Evolutionary conservation across 164 flowering plant species (phyloP), one percentile per base, ranked within the genome.

Genomic region (Tetrastigma voinierianum): DNA sequence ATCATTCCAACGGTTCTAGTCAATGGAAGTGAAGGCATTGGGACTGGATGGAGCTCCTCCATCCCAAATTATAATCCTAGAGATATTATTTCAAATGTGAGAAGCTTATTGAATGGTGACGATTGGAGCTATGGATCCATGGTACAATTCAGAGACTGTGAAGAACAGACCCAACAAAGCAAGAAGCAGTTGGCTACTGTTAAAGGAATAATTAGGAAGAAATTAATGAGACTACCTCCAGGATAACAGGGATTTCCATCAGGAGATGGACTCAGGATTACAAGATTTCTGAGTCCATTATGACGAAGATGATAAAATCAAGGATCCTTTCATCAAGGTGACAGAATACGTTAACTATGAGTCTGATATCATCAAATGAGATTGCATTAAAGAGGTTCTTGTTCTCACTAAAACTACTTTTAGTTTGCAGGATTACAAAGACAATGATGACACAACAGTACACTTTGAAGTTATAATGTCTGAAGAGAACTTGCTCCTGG

Each of bases 1-100:
- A 74, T 83, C 10, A 82, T 96, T 55, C 99, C 99, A 4, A 75
- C 64, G 66, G 97, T 93, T 70, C 78, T 96, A 9, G 93, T 92
- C 2, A 96, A 96, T 80, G 99, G 99, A 61, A 88, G 97, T 83
- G 99, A 96, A 79, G 99, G 99, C 59, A 96, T 96, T 62, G 98
- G 99, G 57, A 96, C 99, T 20, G 99, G 99, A 6, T 96, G 99
- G 99, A 92, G 98, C 67, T 77, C 98, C 13, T 92, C 73, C 63
- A 61, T 93, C 21, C 98, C 99, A 6, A 96, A 96, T 61, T 96
- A 88, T 57, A 89, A 90, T 64, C 99, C 98, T 1, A 77, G 91
- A 58, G 97, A 96, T 18, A 77, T 96, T 69, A 64, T 89, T 66
- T 84, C 83, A 1, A 96, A 96, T 64, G 58, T 96, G 15, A 89